Conservation (phyloP, 2,329 filamentous ascomycete species). For the Cryphonectria nitschkei region DNA sequence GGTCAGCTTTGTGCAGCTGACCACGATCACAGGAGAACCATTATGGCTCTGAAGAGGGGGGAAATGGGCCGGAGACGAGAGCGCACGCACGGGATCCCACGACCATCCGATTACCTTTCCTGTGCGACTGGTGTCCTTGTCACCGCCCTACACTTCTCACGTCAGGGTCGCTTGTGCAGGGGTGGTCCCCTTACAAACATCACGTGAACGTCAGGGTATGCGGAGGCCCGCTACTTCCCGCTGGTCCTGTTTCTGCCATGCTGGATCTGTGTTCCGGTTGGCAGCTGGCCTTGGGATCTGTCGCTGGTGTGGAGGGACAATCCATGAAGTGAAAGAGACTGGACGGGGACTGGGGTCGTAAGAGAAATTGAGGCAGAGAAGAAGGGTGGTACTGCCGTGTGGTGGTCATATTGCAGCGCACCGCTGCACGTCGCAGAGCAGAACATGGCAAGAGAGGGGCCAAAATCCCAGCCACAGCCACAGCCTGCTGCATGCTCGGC, state of each 20-base stretch:
- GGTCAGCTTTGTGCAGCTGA: not conserved
- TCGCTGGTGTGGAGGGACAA: conserved; percentile 21
- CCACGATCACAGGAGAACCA: not conserved
- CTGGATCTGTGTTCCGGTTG: conserved; percentile 28
- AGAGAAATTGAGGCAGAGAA: not conserved
- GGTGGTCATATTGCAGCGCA: not conserved
- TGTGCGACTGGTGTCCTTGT: conserved; percentile 13
- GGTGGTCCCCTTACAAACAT: conserved; percentile 22
- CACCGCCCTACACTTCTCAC: conserved; percentile 13
- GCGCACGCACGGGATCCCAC: conserved; percentile 11
- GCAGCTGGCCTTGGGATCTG: conserved; percentile 19
- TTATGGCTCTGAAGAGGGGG: conserved; percentile 2
- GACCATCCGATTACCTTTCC: conserved; percentile 1
- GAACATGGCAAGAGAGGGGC: not conserved
- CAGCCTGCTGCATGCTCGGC: conserved; percentile 7
- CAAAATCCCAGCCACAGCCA: not conserved
- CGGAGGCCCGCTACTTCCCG: conserved; percentile 25
- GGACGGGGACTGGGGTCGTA: conserved; percentile 18
- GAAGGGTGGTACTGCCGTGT: not conserved
- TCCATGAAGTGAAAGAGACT: conserved; percentile 15
- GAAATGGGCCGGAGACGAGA: conserved; percentile 1
- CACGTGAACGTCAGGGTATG: conserved; percentile 27
- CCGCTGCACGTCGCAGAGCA: conserved; percentile 8
- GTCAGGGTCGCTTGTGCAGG: conserved; percentile 15
- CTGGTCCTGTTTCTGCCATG: conserved; percentile 25